These are phyloP conservation scores for Rubia balearica DNA, from an alignment of 305 asterid species.

Conservation along the genomic window DNA sequence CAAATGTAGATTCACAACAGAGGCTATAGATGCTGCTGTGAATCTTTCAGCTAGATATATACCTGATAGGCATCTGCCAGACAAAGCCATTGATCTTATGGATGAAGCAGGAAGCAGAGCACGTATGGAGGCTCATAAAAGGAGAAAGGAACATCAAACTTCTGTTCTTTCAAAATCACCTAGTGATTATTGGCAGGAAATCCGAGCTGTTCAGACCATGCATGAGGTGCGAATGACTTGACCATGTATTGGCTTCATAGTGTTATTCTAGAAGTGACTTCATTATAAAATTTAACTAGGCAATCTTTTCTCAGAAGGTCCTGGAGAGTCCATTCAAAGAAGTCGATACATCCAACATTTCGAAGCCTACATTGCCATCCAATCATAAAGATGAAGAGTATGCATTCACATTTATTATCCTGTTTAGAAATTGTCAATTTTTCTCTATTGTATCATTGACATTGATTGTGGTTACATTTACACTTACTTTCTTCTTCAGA, in stretches of 20 bases:
- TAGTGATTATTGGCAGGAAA: slow-evolving; percentile 84
- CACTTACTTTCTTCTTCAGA: slow-evolving; percentile 30
- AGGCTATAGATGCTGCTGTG: slow-evolving; percentile 94
- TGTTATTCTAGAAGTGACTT: neutral
- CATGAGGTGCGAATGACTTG: slow-evolving; percentile 54
- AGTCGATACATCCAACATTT: slow-evolving; percentile 25
- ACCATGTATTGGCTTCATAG: slow-evolving; percentile 7
- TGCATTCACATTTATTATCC: slow-evolving; percentile 24
- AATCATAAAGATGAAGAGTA: slow-evolving; percentile 57
- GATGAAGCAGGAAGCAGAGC: slow-evolving; percentile 99
- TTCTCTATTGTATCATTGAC: slow-evolving; percentile 11
- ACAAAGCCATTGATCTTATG: slow-evolving; percentile 93
- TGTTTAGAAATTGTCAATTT: neutral
- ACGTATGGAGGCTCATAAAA: slow-evolving; percentile 69
- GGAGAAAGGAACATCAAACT: slow-evolving; percentile 61
- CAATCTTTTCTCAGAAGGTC: slow-evolving; percentile 36
- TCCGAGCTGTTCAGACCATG: slow-evolving; percentile 70
- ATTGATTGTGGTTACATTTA: slow-evolving; percentile 11
- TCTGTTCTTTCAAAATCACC: slow-evolving; percentile 64
- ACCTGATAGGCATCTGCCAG: slow-evolving; percentile 93
- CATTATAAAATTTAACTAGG: slow-evolving; percentile 20
- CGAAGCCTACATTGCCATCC: slow-evolving; percentile 29
- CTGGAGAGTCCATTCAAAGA: slow-evolving; percentile 37
- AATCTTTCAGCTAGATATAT: slow-evolving; percentile 79
- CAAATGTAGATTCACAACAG: slow-evolving; percentile 74